These are phyloP conservation scores for Aspergillus ellipticus DNA, from an alignment of 495 filamentous ascomycete genomes.

Conservation along the genomic window DNA sequence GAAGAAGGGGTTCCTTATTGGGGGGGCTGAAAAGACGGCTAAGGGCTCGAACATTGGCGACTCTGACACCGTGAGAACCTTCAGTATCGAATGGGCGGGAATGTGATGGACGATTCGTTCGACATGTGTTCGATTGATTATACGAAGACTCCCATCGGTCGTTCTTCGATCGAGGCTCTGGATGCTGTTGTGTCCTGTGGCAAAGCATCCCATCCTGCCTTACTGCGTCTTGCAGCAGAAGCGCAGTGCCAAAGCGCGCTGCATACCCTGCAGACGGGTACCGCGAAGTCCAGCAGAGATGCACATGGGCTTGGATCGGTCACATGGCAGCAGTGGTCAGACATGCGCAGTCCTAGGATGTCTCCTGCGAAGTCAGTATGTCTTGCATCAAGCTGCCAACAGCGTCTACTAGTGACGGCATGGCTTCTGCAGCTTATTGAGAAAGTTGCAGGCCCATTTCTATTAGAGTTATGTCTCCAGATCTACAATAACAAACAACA, in stretches of 20 bases:
- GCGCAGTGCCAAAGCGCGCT: background rate
- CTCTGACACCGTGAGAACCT: constrained; percentile 52
- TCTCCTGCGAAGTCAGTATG: too few relatives aligned
- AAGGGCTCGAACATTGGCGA: constrained; percentile 24
- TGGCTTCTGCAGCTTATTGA: too few relatives aligned
- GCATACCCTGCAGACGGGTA: background rate
- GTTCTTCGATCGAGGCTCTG: background rate
- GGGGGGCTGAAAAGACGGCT: constrained; percentile 50
- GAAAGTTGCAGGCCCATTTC: too few relatives aligned
- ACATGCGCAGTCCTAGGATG: too few relatives aligned
- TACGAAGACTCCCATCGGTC: too few relatives aligned
- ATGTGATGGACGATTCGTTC: too few relatives aligned
- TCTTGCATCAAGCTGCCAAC: too few relatives aligned
- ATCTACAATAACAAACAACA: too few relatives aligned
- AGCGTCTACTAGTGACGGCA: too few relatives aligned
- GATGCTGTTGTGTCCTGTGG: too few relatives aligned
- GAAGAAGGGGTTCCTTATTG: constrained; percentile 91
- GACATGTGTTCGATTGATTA: too few relatives aligned
- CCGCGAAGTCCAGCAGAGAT: background rate
- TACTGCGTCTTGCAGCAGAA: background rate
- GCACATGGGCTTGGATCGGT: background rate
- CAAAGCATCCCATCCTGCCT: background rate
- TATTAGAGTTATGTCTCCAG: too few relatives aligned
- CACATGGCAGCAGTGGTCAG: background rate
- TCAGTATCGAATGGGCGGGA: constrained; percentile 80